Percentiles rank a stretch among this genome's conserved stretches.
Evolutionary conservation across 1,284 basidiomycete genomes (phyloP).

Genomic region (Rhodofomes roseus): DNA sequence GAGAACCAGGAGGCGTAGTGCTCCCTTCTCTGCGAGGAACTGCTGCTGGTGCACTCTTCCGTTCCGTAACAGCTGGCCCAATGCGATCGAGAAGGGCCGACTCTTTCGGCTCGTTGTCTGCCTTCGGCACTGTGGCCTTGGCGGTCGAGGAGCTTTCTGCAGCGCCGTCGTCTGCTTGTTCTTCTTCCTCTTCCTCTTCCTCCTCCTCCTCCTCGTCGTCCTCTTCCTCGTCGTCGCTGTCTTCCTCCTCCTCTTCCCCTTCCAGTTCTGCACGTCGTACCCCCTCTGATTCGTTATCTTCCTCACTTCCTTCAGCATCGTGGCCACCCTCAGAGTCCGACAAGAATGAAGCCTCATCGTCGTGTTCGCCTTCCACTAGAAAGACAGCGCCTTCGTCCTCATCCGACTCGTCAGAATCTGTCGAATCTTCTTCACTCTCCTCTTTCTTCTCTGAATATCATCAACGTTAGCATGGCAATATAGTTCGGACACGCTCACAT

Average conservation of each 20-base stretch:
- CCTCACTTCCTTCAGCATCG: slow-evolving; percentile 18
- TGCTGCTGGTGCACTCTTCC: neutral
- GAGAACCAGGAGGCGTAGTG: slow-evolving; percentile 56
- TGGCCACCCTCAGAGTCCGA: slow-evolving; percentile 14
- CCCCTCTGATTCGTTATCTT: slow-evolving; percentile 24
- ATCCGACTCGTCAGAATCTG: neutral
- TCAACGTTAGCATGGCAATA: neutral
- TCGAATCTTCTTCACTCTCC: neutral
- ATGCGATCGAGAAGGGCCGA: neutral
- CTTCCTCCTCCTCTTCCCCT: slow-evolving; percentile 29
- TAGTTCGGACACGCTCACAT: neutral
- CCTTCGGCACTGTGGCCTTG: neutral
- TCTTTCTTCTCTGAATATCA: neutral
- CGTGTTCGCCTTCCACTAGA: slow-evolving; percentile 8
- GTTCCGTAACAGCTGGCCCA: neutral
- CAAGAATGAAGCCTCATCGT: slow-evolving; percentile 1
- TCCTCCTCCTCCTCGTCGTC: slow-evolving; percentile 26
- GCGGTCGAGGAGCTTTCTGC: neutral
- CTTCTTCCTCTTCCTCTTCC: slow-evolving; percentile 8
- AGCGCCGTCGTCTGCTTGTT: neutral
- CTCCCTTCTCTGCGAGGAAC: slow-evolving; percentile 27
- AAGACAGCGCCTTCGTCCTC: slow-evolving; percentile 15
- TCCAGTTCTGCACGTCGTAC: slow-evolving; percentile 22
- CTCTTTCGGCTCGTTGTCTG: neutral
- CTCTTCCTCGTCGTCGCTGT: slow-evolving; percentile 5